phyloP scores from a whole-genome alignment of 768 basidiomycete species.

The Termitomyces bulborhizus region DNA sequence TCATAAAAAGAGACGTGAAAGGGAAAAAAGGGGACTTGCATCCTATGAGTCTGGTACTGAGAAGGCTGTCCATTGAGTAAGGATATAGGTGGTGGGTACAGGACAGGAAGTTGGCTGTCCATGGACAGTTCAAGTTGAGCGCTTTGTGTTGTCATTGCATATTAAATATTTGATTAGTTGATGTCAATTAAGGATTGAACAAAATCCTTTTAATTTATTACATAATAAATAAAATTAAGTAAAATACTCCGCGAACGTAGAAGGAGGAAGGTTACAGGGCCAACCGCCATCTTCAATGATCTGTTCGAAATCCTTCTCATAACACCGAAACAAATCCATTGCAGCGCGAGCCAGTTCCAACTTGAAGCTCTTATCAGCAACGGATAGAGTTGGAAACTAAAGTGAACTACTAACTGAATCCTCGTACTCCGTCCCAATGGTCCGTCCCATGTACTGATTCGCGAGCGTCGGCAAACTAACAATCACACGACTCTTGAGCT shows the following conservation, averaged over 20 bases:
- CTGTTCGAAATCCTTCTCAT: conserved; percentile 42
- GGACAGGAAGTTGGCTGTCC: conserved; percentile 5
- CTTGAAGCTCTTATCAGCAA: conserved; percentile 19
- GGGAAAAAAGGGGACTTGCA: conserved; percentile 15
- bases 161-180: not conserved
- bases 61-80: not conserved
- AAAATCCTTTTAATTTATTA: not conserved
- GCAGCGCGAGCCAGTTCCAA: conserved; percentile 44
- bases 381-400: conserved; percentile 3
- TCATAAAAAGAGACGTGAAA: not conserved
- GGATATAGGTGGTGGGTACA: conserved; percentile 4
- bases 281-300: conserved; percentile 37
- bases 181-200: not conserved
- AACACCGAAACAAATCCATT: conserved; percentile 47
- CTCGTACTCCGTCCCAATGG: conserved; percentile 35
- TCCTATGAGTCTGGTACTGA: conserved; percentile 18
- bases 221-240: conserved; percentile 7
- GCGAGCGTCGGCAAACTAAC: conserved; percentile 37
- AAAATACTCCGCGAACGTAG: conserved; percentile 26
- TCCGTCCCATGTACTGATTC: conserved; percentile 37
- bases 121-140: conserved; percentile 4
- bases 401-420: conserved; percentile 35
- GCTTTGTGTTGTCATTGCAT: not conserved
- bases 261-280: conserved; percentile 44
- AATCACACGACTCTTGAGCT: conserved; percentile 28